Conservation (phyloP, 441 rosid species). For the Croton setiger region DNA sequence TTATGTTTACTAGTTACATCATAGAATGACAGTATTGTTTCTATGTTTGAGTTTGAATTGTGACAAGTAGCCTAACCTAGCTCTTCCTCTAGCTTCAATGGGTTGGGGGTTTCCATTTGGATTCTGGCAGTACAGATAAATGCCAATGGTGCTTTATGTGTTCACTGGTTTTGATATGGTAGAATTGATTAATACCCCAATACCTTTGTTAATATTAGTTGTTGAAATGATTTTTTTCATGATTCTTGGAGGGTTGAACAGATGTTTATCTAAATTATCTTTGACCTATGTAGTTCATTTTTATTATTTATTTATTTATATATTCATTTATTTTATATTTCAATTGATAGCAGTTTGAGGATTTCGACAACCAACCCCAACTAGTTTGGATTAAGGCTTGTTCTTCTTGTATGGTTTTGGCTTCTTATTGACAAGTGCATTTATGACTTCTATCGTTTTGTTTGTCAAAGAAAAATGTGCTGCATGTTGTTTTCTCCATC, state of each 20-base stretch:
- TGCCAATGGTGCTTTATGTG: neutral
- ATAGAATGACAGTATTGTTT: neutral
- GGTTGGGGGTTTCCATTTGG: too few species aligned
- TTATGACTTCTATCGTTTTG: neutral
- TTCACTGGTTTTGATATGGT: neutral
- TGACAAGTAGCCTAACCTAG: too few species aligned
- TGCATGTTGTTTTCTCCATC: neutral
- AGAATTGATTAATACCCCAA: neutral
- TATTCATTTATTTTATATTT: too few species aligned
- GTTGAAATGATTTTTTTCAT: constrained; percentile 4
- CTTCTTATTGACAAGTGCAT: neutral
- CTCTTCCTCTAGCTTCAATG: too few species aligned
- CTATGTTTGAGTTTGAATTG: too few species aligned
- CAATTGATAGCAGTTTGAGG: too few species aligned
- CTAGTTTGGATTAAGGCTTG: too few species aligned
- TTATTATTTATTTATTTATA: too few species aligned
- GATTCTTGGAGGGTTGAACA: neutral
- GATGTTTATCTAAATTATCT: neutral
- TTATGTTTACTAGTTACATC: too few species aligned
- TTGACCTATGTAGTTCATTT: too few species aligned
- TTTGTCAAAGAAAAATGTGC: constrained; percentile 1
- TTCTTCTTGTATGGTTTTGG: too few species aligned
- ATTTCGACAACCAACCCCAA: too few species aligned
- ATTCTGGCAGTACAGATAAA: neutral
- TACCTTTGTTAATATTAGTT: neutral